These are phyloP conservation scores for Rhodosporidiobolus odoratus DNA, from an alignment of 768 basidiomycete genomes.

Conservation along the genomic window DNA sequence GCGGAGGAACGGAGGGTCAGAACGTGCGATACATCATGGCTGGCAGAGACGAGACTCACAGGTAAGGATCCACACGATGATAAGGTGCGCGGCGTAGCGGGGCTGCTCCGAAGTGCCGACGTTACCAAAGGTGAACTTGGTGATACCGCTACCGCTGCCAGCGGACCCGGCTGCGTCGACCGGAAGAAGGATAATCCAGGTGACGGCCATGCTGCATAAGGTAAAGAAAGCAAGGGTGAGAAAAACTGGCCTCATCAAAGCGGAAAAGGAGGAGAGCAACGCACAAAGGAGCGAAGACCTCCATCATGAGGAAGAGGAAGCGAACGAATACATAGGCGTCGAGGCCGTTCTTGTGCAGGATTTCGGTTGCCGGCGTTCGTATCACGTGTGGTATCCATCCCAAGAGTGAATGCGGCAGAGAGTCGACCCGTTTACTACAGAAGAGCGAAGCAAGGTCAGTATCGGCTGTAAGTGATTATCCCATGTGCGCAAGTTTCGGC, in stretches of 20 bases:
- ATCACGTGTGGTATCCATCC: slow-evolving; percentile 65
- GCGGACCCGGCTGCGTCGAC: slow-evolving; percentile 57
- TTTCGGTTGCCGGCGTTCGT: slow-evolving; percentile 59
- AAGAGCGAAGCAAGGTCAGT: slow-evolving; percentile 39
- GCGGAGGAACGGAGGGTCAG: neutral
- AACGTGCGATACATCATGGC: too few relatives aligned
- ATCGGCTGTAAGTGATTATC: too few relatives aligned
- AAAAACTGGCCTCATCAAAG: neutral
- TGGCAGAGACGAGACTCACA: slow-evolving; percentile 53
- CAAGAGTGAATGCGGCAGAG: slow-evolving; percentile 55
- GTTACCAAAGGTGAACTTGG: slow-evolving; percentile 76
- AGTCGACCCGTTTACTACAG: slow-evolving; percentile 37
- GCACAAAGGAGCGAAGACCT: slow-evolving; percentile 80
- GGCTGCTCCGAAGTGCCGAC: slow-evolving; percentile 49
- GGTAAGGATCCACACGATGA: slow-evolving; percentile 71
- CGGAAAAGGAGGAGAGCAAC: neutral
- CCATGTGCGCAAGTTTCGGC: too few relatives aligned
- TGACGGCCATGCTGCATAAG: slow-evolving; percentile 55
- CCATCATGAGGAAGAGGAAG: slow-evolving; percentile 75
- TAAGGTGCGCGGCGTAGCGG: slow-evolving; percentile 72
- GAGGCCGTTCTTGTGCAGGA: slow-evolving; percentile 67
- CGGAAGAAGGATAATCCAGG: slow-evolving; percentile 81
- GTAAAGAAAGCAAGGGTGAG: neutral
- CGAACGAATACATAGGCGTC: slow-evolving; percentile 94
- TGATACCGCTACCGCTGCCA: slow-evolving; percentile 50